Evolutionary conservation across 768 basidiomycete genomes (phyloP).

Genomic region (Leccinum incarnatum): DNA sequence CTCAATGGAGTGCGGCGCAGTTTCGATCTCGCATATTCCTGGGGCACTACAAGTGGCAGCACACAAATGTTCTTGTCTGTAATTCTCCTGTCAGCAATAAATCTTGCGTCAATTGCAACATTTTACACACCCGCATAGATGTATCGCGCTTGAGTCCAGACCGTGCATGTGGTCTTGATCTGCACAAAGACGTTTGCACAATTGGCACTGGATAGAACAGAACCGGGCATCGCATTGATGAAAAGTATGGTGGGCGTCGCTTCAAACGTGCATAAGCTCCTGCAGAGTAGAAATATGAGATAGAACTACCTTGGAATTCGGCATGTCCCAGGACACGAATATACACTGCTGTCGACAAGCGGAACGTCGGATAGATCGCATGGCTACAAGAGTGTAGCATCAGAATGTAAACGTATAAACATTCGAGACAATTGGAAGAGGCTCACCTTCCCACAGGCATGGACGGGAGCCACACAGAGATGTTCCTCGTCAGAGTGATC

Average conservation of each 20-base stretch:
- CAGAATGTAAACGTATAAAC: neutral
- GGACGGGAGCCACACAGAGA: slow-evolving; percentile 49
- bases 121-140: slow-evolving; percentile 54
- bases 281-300: neutral
- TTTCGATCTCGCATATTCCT: slow-evolving; percentile 50
- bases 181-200: slow-evolving; percentile 35
- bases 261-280: slow-evolving; percentile 19
- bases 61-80: slow-evolving; percentile 55
- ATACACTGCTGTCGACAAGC: slow-evolving; percentile 30
- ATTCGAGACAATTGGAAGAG: too few species aligned
- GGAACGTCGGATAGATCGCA: slow-evolving; percentile 38
- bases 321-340: slow-evolving; percentile 44
- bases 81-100: neutral
- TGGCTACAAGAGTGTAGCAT: slow-evolving; percentile 25
- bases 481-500: slow-evolving; percentile 50
- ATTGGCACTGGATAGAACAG: slow-evolving; percentile 52
- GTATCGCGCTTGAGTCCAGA: slow-evolving; percentile 36
- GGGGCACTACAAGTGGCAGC: slow-evolving; percentile 24
- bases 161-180: slow-evolving; percentile 52
- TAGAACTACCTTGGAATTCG: slow-evolving; percentile 37
- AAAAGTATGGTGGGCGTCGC: slow-evolving; percentile 42
- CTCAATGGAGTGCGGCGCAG: slow-evolving; percentile 55
- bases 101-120: neutral
- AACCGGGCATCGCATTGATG: slow-evolving; percentile 52
- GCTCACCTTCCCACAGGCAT: slow-evolving; percentile 54